phyloP scores from a whole-genome alignment of 805 yeast species.

The Ascoidea rubescens region DNA sequence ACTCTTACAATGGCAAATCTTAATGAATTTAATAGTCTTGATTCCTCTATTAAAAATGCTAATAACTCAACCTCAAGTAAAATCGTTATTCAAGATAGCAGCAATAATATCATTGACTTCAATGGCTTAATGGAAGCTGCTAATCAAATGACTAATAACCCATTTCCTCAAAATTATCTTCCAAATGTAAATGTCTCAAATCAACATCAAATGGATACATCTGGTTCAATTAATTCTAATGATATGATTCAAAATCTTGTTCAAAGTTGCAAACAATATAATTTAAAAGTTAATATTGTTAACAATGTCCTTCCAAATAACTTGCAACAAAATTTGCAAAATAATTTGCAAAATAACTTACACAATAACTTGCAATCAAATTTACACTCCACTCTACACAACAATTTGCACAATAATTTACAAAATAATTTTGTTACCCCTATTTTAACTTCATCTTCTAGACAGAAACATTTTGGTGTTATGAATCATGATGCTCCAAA shows the following conservation, averaged over 20 bases:
- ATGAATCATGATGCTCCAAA: too few relatives aligned
- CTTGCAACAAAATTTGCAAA: too few relatives aligned
- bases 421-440: too few relatives aligned
- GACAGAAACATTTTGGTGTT: too few relatives aligned
- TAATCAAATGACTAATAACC: not conserved
- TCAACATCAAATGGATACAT: conserved; percentile 12
- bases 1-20: not conserved
- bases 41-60: not conserved
- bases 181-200: not conserved
- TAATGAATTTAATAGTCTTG: not conserved
- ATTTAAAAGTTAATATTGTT: not conserved
- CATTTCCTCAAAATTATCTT: not conserved
- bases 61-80: not conserved
- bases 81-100: not conserved
- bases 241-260: conserved; percentile 44
- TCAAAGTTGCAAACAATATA: conserved; percentile 29
- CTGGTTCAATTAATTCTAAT: conserved; percentile 38
- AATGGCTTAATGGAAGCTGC: not conserved
- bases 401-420: too few relatives aligned
- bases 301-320: not conserved
- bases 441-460: too few relatives aligned
- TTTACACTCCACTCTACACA: not conserved
- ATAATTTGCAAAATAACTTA: not conserved
- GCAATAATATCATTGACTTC: not conserved
- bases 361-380: too few relatives aligned